Conservation (phyloP, 2,329 filamentous ascomycete species). For the Ophiostoma ips region DNA sequence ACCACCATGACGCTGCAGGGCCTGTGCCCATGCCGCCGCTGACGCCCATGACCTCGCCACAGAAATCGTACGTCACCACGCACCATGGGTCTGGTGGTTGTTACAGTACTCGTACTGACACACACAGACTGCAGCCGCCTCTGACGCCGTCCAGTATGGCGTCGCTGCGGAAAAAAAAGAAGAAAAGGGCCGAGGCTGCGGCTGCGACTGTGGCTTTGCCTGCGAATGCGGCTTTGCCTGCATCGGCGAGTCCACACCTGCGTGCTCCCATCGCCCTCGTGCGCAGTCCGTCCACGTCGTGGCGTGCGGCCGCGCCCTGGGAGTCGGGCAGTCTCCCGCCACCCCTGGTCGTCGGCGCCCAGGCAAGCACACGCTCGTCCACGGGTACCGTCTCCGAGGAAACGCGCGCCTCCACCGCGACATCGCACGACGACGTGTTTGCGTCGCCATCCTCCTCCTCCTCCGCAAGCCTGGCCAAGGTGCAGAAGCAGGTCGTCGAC, state of each 20-base stretch:
- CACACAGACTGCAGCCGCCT: background rate
- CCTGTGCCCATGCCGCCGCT: background rate
- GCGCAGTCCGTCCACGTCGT: background rate
- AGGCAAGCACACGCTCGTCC: background rate
- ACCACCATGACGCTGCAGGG: too few relatives aligned
- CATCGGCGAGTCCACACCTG: background rate
- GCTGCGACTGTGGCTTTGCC: background rate
- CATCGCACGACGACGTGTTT: constrained; percentile 5
- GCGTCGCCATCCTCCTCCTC: constrained; percentile 17
- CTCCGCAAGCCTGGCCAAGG: constrained; percentile 22
- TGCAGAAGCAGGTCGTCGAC: constrained; percentile 39
- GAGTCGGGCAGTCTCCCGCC: constrained; percentile 3
- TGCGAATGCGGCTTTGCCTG: background rate
- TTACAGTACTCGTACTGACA: too few relatives aligned
- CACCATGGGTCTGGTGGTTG: too few relatives aligned
- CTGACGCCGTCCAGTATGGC: background rate
- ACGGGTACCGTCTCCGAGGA: background rate
- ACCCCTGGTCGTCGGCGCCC: background rate
- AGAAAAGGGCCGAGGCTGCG: background rate
- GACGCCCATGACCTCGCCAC: constrained; percentile 1
- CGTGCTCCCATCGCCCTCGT: background rate
- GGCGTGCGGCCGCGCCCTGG: constrained; percentile 4
- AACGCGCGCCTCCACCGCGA: background rate
- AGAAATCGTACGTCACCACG: background rate
- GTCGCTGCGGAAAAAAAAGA: background rate